Evolutionary conservation across 441 rosid species (phyloP).

Genomic region (Gossypium lobatum): DNA sequence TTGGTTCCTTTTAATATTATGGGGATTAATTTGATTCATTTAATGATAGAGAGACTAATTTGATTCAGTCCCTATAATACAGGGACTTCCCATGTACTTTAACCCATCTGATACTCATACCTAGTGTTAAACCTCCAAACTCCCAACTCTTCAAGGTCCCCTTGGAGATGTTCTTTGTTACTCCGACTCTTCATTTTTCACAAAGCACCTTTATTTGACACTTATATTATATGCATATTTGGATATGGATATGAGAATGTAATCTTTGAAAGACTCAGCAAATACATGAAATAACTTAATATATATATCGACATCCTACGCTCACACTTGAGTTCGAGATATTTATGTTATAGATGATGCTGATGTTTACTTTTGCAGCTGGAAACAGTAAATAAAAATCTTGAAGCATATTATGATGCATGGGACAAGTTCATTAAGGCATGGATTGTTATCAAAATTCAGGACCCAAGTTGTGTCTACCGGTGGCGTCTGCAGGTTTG

Average conservation of each 20-base stretch:
- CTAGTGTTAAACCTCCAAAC: background rate
- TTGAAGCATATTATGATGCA: conserved; percentile 77
- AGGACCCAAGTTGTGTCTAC: conserved; percentile 82
- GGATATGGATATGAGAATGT: background rate
- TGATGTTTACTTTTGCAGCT: conserved; percentile 34
- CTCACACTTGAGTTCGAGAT: too few species aligned
- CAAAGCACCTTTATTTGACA: background rate
- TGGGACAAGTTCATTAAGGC: conserved; percentile 83
- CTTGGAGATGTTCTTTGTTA: background rate
- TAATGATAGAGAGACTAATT: too few species aligned
- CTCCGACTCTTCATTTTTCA: background rate
- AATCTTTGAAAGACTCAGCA: background rate
- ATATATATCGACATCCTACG: too few species aligned
- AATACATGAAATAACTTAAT: background rate
- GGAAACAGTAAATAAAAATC: conserved; percentile 74
- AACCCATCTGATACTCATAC: background rate
- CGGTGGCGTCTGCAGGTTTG: conserved; percentile 93
- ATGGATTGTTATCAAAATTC: conserved; percentile 85
- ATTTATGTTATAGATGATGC: background rate
- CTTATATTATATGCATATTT: background rate
- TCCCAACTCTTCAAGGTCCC: background rate
- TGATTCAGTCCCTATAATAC: too few species aligned
- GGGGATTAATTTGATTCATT: too few species aligned
- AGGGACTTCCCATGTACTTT: too few species aligned
- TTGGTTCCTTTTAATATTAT: too few species aligned